These are phyloP conservation scores for Lactifluus hygrophoroides DNA, from an alignment of 768 basidiomycete genomes.

Conservation along the genomic window DNA sequence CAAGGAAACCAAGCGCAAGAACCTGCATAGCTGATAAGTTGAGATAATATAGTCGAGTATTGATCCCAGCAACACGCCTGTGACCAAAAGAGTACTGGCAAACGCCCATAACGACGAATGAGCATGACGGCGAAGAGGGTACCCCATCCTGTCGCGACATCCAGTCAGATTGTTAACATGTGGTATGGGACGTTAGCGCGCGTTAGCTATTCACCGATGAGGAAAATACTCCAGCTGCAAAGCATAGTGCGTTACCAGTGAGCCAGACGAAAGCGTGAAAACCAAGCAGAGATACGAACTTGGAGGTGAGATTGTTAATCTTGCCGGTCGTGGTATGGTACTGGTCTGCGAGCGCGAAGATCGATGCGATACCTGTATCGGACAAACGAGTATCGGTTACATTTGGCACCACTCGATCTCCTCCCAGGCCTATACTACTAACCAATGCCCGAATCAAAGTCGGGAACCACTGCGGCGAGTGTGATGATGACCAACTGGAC, in stretches of 20 bases:
- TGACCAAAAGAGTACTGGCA: slow-evolving; percentile 66
- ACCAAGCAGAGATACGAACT: slow-evolving; percentile 17
- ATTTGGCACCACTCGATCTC: background rate
- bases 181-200: slow-evolving; percentile 16
- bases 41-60: background rate
- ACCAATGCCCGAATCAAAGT: slow-evolving; percentile 62
- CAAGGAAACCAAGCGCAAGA: slow-evolving; percentile 46
- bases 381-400: background rate
- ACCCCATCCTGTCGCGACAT: slow-evolving; percentile 39
- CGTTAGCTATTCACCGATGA: slow-evolving; percentile 34
- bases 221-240: slow-evolving; percentile 55
- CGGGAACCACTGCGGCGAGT: slow-evolving; percentile 55
- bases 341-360: slow-evolving; percentile 50
- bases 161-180: background rate
- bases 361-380: slow-evolving; percentile 44
- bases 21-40: slow-evolving; percentile 28
- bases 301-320: slow-evolving; percentile 58
- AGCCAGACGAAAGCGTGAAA: slow-evolving; percentile 20
- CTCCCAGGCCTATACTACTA: slow-evolving; percentile 2
- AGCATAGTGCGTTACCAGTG: too few species aligned
- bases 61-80: slow-evolving; percentile 33
- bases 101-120: slow-evolving; percentile 52
- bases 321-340: slow-evolving; percentile 46
- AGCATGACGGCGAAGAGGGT: slow-evolving; percentile 56
- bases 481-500: slow-evolving; percentile 53